Base-by-base conservation (phyloP, 2,329 filamentous ascomycete genomes). In the Xylariaceae sp. region DNA sequence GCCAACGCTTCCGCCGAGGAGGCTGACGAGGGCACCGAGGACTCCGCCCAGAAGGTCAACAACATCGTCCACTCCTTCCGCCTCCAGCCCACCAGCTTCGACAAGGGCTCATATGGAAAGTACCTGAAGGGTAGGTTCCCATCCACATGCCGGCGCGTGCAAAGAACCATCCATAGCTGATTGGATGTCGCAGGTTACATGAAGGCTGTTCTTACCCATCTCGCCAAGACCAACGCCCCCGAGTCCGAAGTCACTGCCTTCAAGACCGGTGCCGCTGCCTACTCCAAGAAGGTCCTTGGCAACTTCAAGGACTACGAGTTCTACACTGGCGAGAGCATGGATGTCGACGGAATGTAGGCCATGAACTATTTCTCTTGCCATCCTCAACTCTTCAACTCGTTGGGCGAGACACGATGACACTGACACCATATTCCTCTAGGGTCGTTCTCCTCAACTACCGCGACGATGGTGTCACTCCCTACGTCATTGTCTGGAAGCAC, bases 291-390 rank as follows among this genome's bases (percentile, higher is more conserved):
- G 68, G 79, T 96, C 60, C 76, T 86, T 52, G 75, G 68, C 70
- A 92, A 89, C 77, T 96, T 96, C 81, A 91, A 95, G 78, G 89
- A 97, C 79, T 95, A 86, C 72, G 92, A 97, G 73, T 92, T 96
- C 75, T 88, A 87, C 75, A 89, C 87, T 64, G 91, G 92, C 76
- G 86, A 94, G 80, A 87, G 83, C 64, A 95, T 95, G 89, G 83
- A 95, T 75, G 85, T 87, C 64, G 89, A 96, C 67, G 91, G 87
- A 78, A 95, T 96, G 94, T 94, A 77, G 67, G 87, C 81, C 48
- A 32, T 52, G 19, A 39, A 11, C 12, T 35, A n/a, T 12, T 9
- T n/a, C 33, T 35, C 4, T n/a, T 31, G 2, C 18, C 17, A 15
- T 27, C 42, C 14, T 41, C 14, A 17, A 42, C n/a, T 17, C 22